A percentile compares a stretch with the other conserved stretches of the same genome.
Evolutionary conservation across 805 yeast species (phyloP).

Genomic region (Blastobotrys parvus): DNA sequence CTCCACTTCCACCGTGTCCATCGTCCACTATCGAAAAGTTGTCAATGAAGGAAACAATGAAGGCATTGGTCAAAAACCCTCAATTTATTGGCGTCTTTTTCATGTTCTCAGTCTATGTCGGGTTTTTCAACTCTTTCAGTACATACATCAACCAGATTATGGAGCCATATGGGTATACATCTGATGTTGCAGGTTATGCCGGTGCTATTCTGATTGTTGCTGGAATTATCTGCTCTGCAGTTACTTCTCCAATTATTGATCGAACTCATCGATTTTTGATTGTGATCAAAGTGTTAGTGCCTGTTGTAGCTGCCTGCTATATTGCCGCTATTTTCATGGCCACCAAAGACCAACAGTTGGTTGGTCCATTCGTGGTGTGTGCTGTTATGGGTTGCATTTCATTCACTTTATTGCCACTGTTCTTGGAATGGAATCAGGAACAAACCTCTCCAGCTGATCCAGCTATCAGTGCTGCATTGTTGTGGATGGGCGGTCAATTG

Average conservation of each 20-base stretch:
- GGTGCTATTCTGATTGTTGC: conserved; percentile 27
- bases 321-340: conserved; percentile 26
- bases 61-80: conserved; percentile 10
- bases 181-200: conserved; percentile 27
- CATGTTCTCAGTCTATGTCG: conserved; percentile 26
- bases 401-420: conserved; percentile 25
- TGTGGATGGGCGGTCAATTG: conserved; percentile 28
- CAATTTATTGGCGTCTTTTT: conserved; percentile 14
- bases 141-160: conserved; percentile 25
- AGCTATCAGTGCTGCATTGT: conserved; percentile 23
- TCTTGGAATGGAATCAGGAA: conserved; percentile 27
- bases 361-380: conserved; percentile 26
- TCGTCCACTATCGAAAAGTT: conserved; percentile 24
- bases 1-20: conserved; percentile 27
- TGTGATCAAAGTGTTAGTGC: conserved; percentile 20
- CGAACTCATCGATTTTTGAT: conserved; percentile 19
- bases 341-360: conserved; percentile 19
- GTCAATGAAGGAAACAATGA: conserved; percentile 16
- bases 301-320: conserved; percentile 23
- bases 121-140: conserved; percentile 27
- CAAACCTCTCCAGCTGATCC: conserved; percentile 28
- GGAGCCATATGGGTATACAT: conserved; percentile 27
- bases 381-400: conserved; percentile 26
- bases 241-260: conserved; percentile 25
- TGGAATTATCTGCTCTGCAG: conserved; percentile 25